Evolutionary conservation across 2,329 filamentous ascomycete species (phyloP), one percentile per base, ranked within the genome.

Genomic region (Biscogniauxia mediterranea): DNA sequence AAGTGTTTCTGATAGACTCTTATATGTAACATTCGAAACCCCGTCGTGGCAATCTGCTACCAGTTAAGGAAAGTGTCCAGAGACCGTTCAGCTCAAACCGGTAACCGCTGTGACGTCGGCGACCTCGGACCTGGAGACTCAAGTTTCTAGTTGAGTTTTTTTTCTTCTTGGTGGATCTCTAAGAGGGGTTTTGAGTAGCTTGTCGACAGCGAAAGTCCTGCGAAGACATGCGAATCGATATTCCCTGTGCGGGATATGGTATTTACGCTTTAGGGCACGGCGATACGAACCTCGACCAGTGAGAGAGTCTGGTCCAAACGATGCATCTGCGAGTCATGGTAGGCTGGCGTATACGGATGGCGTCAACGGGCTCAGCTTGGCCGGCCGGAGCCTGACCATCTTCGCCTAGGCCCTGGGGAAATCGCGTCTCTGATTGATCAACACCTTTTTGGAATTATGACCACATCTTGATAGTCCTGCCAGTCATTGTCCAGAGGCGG

Each of bases 401-500:
- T 17, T n/a, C 17, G 38, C 38, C 17, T 46, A 46, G 38, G 52
- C 53, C 58, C 53, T 55, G 60, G 26, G 59, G 52, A 54, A 42
- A 56, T 56, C 21, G 54, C 49, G 62, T 61, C 53, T 53, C 52
- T 54, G 56, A 54, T 61, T 62, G 62, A 61, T 32, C 32, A 32
- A 54, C 19, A n/a, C 13, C 52, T 26, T 28, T 26, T 26, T 25
- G 52, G 52, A 54, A 32, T 25, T 11, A n/a, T 17, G 32, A 21
- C 23, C 13, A 54, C 52, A 38, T 46, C 38, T 46, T 6, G 38
- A 17, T 46, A 46, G 17, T n/a, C 38, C 38, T 46, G 38, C 38
- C 38, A 46, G 38, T 46, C 38, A 46, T 46, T 46, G 38, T 46
- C 15, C 15, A n/a, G 11, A 46, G 38, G 38, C 38, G 38, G 38